Evolutionary conservation across 306 rosid genomes (phyloP), one percentile per base, ranked within the genome.

Genomic region (Clitoria ternatea): DNA sequence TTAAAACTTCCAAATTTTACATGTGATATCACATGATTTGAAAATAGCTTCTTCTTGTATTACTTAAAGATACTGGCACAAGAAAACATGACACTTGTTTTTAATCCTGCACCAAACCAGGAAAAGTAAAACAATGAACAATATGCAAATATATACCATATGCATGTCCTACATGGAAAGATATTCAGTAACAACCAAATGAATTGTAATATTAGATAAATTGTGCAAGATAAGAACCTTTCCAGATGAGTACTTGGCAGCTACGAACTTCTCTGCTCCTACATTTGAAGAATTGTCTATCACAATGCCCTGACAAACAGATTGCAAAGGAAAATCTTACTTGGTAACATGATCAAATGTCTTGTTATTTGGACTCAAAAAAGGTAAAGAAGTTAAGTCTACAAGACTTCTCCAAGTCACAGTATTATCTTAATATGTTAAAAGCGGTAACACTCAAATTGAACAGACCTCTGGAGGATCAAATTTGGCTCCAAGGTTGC

Each of bases 401-500:
- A 42, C 61, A 52, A 76, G 67, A 68, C 32, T 39, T 35, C 24
- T 37, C 69, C 27, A 40, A 42, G 45, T 69, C 63, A 52, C 24
- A 54, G 57, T 70, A 72, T 10, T n/a, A 52, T 69, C 30, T 44
- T 27, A 40, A 45, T 53, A 52, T 68, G 55, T 33, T 12, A 61
- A 70, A 60, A 4, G 14, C 4, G 26, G 3, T n/a, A 22, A 36
- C 7, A 52, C 57, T 29, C 6, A 72, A 56, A 52, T 39, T 29
- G 37, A 55, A 79, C 87, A 74, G 53, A 89, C 97, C 99, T 95
- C 99, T 4, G 96, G 90, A 74, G 99, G 99, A 75, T 91, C 92
- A 82, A 95, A 91, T 77, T 87, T 91, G 68, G 96, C 96, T 67
- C 99, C 99, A 67, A 83, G 81, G 79, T 87, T 91, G 91, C 99